These are phyloP conservation scores for Leucosporidium creatinivorum DNA, from an alignment of 768 basidiomycete genomes.

Conservation along the genomic window DNA sequence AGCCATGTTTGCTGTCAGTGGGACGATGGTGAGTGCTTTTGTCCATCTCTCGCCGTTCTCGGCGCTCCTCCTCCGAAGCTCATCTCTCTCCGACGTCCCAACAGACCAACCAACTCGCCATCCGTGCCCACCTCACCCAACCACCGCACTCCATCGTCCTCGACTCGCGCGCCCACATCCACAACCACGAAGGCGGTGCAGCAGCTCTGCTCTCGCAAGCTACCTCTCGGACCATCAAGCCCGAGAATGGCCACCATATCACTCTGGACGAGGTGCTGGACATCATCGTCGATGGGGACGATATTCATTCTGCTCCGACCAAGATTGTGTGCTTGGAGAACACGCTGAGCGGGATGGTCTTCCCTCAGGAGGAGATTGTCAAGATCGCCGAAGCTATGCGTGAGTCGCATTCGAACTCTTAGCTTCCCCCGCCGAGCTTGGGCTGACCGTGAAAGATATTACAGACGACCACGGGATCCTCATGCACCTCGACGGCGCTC, in stretches of 20 bases:
- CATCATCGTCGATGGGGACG: conserved; percentile 26
- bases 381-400: conserved; percentile 70
- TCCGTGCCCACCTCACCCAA: conserved; percentile 78
- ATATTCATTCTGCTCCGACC: conserved; percentile 62
- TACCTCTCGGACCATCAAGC: conserved; percentile 39
- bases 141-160: conserved; percentile 81
- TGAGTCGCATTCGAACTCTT: conserved; percentile 34
- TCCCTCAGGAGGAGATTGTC: conserved; percentile 77
- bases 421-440: no score
- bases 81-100: neutral
- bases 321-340: conserved; percentile 83
- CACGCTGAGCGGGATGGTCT: conserved; percentile 79
- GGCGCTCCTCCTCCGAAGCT: neutral
- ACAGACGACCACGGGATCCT: conserved; percentile 50
- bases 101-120: conserved; percentile 50
- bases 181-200: conserved; percentile 87
- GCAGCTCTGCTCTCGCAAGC: conserved; percentile 52
- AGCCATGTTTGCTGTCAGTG: conserved; percentile 75
- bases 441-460: no score
- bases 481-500: conserved; percentile 82
- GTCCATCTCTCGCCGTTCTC: no score
- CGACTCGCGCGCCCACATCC: conserved; percentile 81
- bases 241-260: conserved; percentile 62
- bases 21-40: conserved; percentile 64
- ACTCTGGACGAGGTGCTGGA: conserved; percentile 45